phyloP scores from a whole-genome alignment of 2,329 filamentous ascomycete species.

The Samsoniella hepiali region DNA sequence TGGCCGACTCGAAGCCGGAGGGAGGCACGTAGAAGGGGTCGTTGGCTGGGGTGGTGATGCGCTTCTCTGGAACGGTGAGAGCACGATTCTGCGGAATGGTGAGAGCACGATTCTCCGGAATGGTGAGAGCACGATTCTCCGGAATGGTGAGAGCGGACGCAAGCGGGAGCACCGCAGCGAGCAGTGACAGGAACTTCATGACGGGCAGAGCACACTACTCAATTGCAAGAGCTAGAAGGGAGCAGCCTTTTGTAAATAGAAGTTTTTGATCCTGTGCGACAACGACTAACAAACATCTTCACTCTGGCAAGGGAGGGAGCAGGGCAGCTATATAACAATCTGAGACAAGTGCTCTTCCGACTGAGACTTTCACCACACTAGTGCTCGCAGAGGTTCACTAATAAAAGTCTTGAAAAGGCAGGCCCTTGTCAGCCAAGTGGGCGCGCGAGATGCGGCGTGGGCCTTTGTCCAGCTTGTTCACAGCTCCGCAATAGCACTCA shows the following conservation, averaged over 20 bases:
- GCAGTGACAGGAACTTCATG: slow-evolving; percentile 13
- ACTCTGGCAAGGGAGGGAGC: neutral
- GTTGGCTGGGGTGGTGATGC: slow-evolving; percentile 3
- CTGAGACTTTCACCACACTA: neutral
- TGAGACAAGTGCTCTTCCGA: neutral
- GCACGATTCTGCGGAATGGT: too few species aligned
- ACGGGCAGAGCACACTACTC: neutral
- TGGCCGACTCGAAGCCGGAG: slow-evolving; percentile 9
- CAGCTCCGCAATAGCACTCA: too few species aligned
- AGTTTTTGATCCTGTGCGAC: neutral
- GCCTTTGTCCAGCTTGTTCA: neutral
- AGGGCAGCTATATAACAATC: slow-evolving; percentile 3
- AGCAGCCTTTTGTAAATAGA: neutral
- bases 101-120: too few species aligned
- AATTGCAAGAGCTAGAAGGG: neutral
- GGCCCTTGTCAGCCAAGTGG: neutral
- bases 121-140: neutral
- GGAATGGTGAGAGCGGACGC: slow-evolving; percentile 6
- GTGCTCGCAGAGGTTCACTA: neutral
- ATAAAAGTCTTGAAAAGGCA: neutral
- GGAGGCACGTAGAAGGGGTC: slow-evolving; percentile 18
- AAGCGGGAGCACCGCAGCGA: slow-evolving; percentile 11
- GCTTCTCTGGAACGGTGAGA: neutral
- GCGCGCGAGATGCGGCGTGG: neutral
- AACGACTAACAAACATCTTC: neutral